These are phyloP conservation scores for Boletus sp. DNA, from an alignment of 1,284 basidiomycete genomes.

Conservation along the genomic window DNA sequence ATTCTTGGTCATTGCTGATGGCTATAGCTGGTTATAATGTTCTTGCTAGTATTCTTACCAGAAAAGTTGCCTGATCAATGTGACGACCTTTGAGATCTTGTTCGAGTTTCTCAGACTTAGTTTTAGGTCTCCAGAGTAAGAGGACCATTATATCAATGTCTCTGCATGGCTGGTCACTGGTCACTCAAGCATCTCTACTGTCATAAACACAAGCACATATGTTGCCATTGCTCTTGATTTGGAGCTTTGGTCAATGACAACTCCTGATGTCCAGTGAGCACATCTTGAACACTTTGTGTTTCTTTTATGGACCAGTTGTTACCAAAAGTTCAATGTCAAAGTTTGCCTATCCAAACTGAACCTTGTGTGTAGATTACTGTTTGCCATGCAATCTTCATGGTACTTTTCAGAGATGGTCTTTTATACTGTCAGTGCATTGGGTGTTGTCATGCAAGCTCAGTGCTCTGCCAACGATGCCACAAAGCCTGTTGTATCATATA, in stretches of 20 bases:
- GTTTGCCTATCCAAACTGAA: constrained; percentile 72
- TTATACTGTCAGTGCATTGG: constrained; percentile 63
- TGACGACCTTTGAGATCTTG: constrained; percentile 75
- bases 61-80: constrained; percentile 78
- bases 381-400: constrained; percentile 78
- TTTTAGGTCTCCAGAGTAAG: constrained; percentile 79
- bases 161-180: constrained; percentile 10
- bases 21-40: constrained; percentile 84
- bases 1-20: constrained; percentile 15
- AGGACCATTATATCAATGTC: constrained; percentile 8
- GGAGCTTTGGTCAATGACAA: constrained; percentile 83
- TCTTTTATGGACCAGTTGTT: constrained; percentile 72
- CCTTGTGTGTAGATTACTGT: constrained; percentile 78
- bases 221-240: constrained; percentile 86
- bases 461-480: constrained; percentile 76
- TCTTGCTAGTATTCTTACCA: constrained; percentile 74
- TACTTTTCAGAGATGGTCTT: constrained; percentile 61
- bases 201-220: constrained; percentile 85
- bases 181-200: constrained; percentile 66
- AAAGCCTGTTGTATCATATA: constrained; percentile 84
- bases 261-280: constrained; percentile 68
- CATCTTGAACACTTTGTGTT: constrained; percentile 83
- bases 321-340: constrained; percentile 73
- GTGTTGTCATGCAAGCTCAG: constrained; percentile 56
- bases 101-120: constrained; percentile 87